Base-by-base conservation (phyloP, 73 alveolate species). In the Uronychia setigera region DNA sequence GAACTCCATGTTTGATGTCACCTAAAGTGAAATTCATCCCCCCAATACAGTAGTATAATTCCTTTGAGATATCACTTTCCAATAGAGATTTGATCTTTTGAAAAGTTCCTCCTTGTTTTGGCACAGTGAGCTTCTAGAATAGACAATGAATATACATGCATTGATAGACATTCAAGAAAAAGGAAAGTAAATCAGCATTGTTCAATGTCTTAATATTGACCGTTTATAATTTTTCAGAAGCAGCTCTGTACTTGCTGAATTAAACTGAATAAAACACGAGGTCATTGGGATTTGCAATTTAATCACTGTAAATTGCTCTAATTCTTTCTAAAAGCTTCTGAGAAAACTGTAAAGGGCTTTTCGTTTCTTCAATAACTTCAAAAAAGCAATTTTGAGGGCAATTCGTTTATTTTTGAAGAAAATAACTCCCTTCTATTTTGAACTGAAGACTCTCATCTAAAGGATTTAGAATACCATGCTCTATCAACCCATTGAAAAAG, bases 91-190 rank as follows among this genome's bases (percentile, higher is more conserved):
- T 11, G 19, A 46, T 5, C 67, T 46, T 46, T 46, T 5, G 19
- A 19, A 46, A 19, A 5, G 19, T 11, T 5, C 67, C 67, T 19
- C 19, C 67, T 11, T 46, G n/a, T n/a, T 26, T 74, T 58, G 26
- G 31, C 78, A 26, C 84, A 82, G 26, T 76, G 91, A 60, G 80
- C 80, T 35, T 33, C 86, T 84, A 87, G 33, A 94, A 79, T 74
- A 82, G 83, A 74, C 83, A 75, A 75, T 92, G 97, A 32, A 92
- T 34, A 81, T 84, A 87, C 97, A 94, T 91, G 32, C 93, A 74
- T 60, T 93, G 87, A 77, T 91, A 92, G 25, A 91, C 88, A 34
- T 93, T 92, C n/a, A 93, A 59, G 83, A 91, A 91, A 86, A 93
- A 87, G 35, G 92, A 80, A 32, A 82, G 57, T 86, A 74, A 91